A percentile compares a stretch with the other conserved stretches of the same genome.
Conservation (phyloP, 2,329 filamentous ascomycete species). For the Trichothecium sympodiale region DNA sequence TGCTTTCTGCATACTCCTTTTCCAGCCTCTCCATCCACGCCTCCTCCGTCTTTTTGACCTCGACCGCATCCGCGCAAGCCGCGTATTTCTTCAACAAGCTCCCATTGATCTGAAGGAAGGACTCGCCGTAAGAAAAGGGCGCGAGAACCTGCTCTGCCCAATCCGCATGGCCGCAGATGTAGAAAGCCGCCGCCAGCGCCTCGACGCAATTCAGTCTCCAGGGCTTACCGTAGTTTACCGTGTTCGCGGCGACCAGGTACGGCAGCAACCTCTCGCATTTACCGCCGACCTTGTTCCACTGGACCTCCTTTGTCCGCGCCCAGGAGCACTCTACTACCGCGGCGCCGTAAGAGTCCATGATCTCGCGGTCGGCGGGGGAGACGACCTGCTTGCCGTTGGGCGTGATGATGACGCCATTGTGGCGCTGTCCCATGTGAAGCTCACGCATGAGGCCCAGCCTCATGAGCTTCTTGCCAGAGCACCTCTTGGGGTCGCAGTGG, state of each 20-base stretch:
- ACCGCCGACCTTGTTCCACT: slow-evolving; percentile 83
- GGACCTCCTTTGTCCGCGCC: slow-evolving; percentile 85
- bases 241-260: slow-evolving; percentile 92
- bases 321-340: slow-evolving; percentile 97
- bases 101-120: slow-evolving; percentile 85
- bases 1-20: slow-evolving; percentile 73
- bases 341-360: slow-evolving; percentile 81
- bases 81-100: slow-evolving; percentile 76
- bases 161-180: slow-evolving; percentile 80
- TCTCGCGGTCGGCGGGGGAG: slow-evolving; percentile 68
- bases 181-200: slow-evolving; percentile 84
- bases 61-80: slow-evolving; percentile 68
- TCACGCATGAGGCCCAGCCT: slow-evolving; percentile 87
- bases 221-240: slow-evolving; percentile 93
- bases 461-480: slow-evolving; percentile 92
- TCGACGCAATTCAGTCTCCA: slow-evolving; percentile 95
- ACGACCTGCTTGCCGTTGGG: slow-evolving; percentile 84
- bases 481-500: slow-evolving; percentile 94
- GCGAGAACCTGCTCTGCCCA: slow-evolving; percentile 80
- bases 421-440: slow-evolving; percentile 82
- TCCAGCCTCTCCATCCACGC: slow-evolving; percentile 87
- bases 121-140: slow-evolving; percentile 78
- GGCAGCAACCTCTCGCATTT: slow-evolving; percentile 85
- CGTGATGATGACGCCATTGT: slow-evolving; percentile 84
- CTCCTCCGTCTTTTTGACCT: slow-evolving; percentile 72